A percentile compares a stretch with the other conserved stretches of the same genome.
phyloP scores from a whole-genome alignment of 768 basidiomycete species.

The Boletus rex-veris region DNA sequence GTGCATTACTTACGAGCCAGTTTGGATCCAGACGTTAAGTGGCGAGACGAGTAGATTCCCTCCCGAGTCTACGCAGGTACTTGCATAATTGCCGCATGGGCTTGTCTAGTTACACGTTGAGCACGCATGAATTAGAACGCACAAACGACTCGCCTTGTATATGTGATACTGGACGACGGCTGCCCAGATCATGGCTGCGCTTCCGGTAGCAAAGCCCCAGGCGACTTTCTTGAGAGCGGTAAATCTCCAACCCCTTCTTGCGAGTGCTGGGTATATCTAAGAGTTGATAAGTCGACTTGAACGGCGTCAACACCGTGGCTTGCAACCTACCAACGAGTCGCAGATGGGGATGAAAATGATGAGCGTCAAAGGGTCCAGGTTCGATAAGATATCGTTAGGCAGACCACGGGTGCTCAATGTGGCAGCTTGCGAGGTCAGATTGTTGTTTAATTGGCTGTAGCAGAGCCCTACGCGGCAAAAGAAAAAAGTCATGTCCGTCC shows the following conservation, averaged over 20 bases:
- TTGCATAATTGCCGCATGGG: conserved; percentile 47
- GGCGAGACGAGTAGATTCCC: conserved; percentile 57
- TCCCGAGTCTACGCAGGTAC: conserved; percentile 45
- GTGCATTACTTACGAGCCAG: conserved; percentile 49
- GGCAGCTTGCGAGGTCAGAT: conserved; percentile 75
- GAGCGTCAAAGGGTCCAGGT: conserved; percentile 72
- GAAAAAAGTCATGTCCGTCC: background rate
- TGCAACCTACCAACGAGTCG: conserved; percentile 45
- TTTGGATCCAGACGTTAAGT: conserved; percentile 77
- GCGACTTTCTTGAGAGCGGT: conserved; percentile 58
- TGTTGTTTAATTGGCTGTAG: conserved; percentile 77
- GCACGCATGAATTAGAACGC: background rate
- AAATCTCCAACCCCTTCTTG: conserved; percentile 51
- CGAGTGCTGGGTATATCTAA: conserved; percentile 56
- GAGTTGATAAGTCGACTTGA: background rate
- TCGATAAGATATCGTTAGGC: conserved; percentile 76
- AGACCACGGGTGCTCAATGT: conserved; percentile 68
- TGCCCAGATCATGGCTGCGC: conserved; percentile 68
- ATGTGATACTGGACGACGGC: conserved; percentile 71
- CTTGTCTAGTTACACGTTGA: conserved; percentile 29
- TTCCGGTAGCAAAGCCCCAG: conserved; percentile 52
- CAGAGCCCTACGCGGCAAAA: conserved; percentile 55
- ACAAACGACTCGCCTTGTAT: conserved; percentile 43
- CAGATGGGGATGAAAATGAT: conserved; percentile 73
- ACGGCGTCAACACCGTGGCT: background rate